A percentile compares a stretch with the other conserved stretches of the same genome.
Evolutionary conservation across 1,284 basidiomycete genomes (phyloP).

Genomic region (Naganishia sp.): DNA sequence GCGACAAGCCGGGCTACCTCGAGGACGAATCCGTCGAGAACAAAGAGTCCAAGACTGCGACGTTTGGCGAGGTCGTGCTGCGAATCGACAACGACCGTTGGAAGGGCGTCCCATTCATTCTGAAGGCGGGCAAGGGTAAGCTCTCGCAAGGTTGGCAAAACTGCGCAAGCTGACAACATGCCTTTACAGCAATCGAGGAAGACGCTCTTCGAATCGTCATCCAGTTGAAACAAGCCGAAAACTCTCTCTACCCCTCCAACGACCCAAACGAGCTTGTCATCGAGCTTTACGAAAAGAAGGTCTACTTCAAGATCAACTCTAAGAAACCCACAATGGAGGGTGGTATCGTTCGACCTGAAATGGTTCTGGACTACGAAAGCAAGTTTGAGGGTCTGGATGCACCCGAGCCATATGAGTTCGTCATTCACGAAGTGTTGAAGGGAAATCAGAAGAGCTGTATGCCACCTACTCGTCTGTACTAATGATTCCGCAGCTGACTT

Average conservation of each 20-base stretch:
- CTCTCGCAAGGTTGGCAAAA: neutral
- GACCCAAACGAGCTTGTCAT: constrained; percentile 33
- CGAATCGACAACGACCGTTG: constrained; percentile 36
- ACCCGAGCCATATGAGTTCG: constrained; percentile 51
- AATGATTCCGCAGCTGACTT: neutral
- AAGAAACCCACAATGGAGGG: constrained; percentile 30
- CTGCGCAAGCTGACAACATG: neutral
- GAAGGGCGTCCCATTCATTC: constrained; percentile 35
- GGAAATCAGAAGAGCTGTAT: constrained; percentile 49
- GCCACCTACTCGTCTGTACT: neutral
- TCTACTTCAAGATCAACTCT: constrained; percentile 32
- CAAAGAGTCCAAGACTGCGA: constrained; percentile 52
- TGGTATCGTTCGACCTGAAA: constrained; percentile 26
- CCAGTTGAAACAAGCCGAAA: constrained; percentile 36
- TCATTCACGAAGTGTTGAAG: constrained; percentile 49
- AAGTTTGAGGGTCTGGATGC: constrained; percentile 37
- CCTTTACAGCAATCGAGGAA: constrained; percentile 29
- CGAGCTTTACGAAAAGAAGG: constrained; percentile 32
- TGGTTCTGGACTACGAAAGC: constrained; percentile 30
- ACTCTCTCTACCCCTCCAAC: constrained; percentile 42
- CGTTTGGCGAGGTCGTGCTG: constrained; percentile 48
- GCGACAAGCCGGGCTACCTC: constrained; percentile 53
- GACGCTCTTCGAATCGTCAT: constrained; percentile 30
- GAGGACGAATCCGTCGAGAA: constrained; percentile 52
- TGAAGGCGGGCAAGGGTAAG: constrained; percentile 36